Evolutionary conservation across 495 filamentous ascomycete species (phyloP), one percentile per base, ranked within the genome.

Genomic region (Terfezia boudieri): DNA sequence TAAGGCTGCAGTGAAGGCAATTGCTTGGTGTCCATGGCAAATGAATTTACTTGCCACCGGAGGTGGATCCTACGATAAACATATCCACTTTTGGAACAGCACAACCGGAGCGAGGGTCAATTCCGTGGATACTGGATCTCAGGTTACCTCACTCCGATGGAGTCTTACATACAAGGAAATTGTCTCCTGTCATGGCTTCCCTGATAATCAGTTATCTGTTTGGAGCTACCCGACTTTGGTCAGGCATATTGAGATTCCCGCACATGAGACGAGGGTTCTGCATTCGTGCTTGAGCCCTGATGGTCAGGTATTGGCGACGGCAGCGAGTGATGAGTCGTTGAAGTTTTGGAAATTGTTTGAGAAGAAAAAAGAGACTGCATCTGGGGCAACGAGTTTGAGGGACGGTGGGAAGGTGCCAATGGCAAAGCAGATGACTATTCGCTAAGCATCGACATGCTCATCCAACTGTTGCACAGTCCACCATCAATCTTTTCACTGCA

Each of bases 341-440:
- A 99, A 99, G 69, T 99, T 99, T 76, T 99, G 90, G 90, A 98
- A 96, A 79, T 71, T 96, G 59, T 98, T 98, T 61, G 90, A 98
- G 76, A 94, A 92, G 77, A 94, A 94, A 75, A 69, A 86, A 22
- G 89, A 86, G 35, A 71, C 77, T 11, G 66, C 76, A 41, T 67
- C 73, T 53, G 36, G 52, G 0, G 61, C 70, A 12, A 73, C 74
- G 17, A 74, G 75, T 56, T 82, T 81, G 60, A 67, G 70, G 50
- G 79, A 75, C 9, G 74, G 74, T 14, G 79, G 82, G 58, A 46
- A 46, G 41, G 14, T 20, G 41, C 12, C 14, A 2, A 81, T 94
- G 76, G 77, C 76, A 63, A 94, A 94, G 77, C 84, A 86, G 67
- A 93, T 94, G 86, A 96, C 90, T 52, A 96, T 96, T 67, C 84